phyloP scores from a whole-genome alignment of 305 asterid genomes.

The Ilex paraguariensis region DNA sequence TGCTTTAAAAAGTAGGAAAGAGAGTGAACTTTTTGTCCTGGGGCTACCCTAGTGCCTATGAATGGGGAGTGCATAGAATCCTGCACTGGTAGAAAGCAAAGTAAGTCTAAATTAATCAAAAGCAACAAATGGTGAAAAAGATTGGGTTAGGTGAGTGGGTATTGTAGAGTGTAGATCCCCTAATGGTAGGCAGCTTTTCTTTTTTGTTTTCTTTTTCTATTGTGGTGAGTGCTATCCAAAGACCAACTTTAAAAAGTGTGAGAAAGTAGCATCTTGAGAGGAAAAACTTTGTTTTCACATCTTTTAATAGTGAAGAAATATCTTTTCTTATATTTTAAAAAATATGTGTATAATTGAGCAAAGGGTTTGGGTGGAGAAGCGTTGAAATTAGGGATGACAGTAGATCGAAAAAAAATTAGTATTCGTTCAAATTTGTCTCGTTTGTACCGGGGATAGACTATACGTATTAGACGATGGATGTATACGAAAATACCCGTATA shows the following conservation, averaged over 20 bases:
- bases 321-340: not conserved
- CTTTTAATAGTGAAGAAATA: conserved; percentile 14
- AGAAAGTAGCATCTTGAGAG: conserved; percentile 39
- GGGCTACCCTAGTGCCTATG: conserved; percentile 2
- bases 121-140: conserved; percentile 16
- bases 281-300: conserved; percentile 21
- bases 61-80: conserved; percentile 9
- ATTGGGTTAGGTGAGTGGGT: conserved; percentile 28
- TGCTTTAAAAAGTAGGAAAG: conserved; percentile 11
- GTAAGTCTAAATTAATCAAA: not conserved
- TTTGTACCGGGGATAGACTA: too few species aligned
- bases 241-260: conserved; percentile 9
- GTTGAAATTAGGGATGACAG: too few species aligned
- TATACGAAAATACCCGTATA: too few species aligned
- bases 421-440: too few species aligned
- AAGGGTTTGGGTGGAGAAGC: too few species aligned
- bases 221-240: conserved; percentile 35
- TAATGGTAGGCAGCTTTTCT: conserved; percentile 47
- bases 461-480: too few species aligned
- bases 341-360: too few species aligned
- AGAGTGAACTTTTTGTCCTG: conserved; percentile 14
- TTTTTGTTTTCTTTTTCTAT: conserved; percentile 14
- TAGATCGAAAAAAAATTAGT: too few species aligned
- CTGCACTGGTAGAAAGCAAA: conserved; percentile 7
- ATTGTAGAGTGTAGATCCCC: conserved; percentile 35